Base-by-base conservation (phyloP, 2,329 filamentous ascomycete species). In the Ceratocystis cubensis region DNA sequence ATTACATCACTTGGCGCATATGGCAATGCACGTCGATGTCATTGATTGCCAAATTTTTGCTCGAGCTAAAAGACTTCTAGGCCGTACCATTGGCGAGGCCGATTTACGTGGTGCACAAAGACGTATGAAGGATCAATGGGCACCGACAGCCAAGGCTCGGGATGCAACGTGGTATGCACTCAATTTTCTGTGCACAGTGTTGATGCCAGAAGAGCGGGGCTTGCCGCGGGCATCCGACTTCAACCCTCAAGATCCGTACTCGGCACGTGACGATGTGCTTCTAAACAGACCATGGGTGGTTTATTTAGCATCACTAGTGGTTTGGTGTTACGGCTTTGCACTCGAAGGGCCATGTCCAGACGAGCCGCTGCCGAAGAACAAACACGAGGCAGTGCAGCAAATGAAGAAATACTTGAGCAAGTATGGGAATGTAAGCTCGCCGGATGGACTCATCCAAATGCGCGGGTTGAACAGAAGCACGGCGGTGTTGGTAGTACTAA, bases 1-100 rank as follows among this genome's bases (percentile, higher is more conserved):
- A 33, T 79, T 97, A 57, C 92, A 97, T 73, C 91, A 96, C 72
- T 80, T 99, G 13, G 94, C 94, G 0, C 94, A 97, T 75, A 96
- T 99, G 90, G 91, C 91, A 2, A 96, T 96, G 83, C 91, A 97
- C 73, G 91, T 96, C 28, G 93, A 97, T 73, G 91, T 97, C 65
- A 89, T 96, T n/a, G 93, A 97, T 74, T 93, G 91, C 72, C 93
- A 97, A 76, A 95, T 97, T 70, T 96, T 94, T 74, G 94, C 93
- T 4, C 87, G 92, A 7, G 91, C 93, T 1, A 89, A 87, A 71
- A 83, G 92, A 37, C 81, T 96, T 1, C 83, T 97, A 3, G 93
- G 94, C 25, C 86, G 93, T 61, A 86, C 87, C 0, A 95, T 97
- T 69, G 91, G 89, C 0, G 80, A 84, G 1, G 85, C 89, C 69